Evolutionary conservation across 2,329 filamentous ascomycete species (phyloP).

Genomic region (Parafenestella ontariensis): DNA sequence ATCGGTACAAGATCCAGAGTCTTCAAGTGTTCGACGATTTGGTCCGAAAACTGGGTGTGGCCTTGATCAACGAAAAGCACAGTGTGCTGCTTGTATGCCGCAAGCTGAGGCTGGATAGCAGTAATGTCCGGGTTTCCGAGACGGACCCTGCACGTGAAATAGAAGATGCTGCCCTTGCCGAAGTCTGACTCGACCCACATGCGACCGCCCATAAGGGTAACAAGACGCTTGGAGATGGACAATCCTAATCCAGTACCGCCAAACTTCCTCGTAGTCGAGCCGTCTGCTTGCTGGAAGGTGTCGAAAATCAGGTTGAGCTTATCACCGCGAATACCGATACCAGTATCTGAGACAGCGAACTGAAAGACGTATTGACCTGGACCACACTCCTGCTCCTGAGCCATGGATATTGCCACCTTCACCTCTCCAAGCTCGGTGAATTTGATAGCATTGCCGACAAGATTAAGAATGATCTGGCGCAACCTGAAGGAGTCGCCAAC

Average conservation of each 20-base stretch:
- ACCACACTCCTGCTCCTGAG: conserved; percentile 69
- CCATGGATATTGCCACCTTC: conserved; percentile 84
- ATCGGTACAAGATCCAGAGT: conserved; percentile 81
- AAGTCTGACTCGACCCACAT: conserved; percentile 96
- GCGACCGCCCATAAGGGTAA: conserved; percentile 94
- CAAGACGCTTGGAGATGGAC: conserved; percentile 92
- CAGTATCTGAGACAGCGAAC: conserved; percentile 94
- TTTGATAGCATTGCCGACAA: conserved; percentile 98
- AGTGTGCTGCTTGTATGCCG: conserved; percentile 90
- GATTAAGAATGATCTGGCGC: conserved; percentile 93
- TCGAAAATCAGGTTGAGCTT: conserved; percentile 98
- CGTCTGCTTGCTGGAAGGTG: conserved; percentile 98
- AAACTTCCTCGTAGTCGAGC: conserved; percentile 94
- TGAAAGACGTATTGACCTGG: conserved; percentile 89
- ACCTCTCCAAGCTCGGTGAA: conserved; percentile 98
- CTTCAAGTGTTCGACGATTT: conserved; percentile 79
- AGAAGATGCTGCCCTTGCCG: conserved; percentile 91
- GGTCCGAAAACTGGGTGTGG: conserved; percentile 75
- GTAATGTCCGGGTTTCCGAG: conserved; percentile 80
- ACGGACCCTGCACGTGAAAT: conserved; percentile 92
- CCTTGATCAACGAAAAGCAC: conserved; percentile 96
- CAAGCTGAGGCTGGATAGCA: conserved; percentile 81
- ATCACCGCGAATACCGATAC: conserved; percentile 93
- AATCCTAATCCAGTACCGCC: conserved; percentile 92
- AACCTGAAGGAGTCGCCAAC: conserved; percentile 96